A percentile compares a stretch with the other conserved stretches of the same genome.
Conservation (phyloP, 176 grass and related monocot genomes). For the Carex scoparia region DNA sequence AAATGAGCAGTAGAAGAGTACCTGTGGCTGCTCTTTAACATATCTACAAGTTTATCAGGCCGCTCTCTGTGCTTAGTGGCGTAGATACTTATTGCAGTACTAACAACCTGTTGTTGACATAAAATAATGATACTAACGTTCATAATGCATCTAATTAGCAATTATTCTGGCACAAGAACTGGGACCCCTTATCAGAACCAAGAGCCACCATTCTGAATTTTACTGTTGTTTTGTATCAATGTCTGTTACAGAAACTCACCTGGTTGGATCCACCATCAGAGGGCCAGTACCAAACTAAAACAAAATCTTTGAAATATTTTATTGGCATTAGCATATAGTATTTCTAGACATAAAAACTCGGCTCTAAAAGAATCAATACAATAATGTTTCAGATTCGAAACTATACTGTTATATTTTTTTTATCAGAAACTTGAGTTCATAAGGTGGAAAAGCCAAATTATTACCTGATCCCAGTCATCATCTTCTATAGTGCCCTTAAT, state of each 20-base stretch:
- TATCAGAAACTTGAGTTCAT: background rate
- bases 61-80: slow-evolving; percentile 93
- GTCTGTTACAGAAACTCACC: background rate
- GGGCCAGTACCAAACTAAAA: background rate
- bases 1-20: slow-evolving; percentile 20
- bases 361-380: background rate
- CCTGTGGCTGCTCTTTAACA: slow-evolving; percentile 94
- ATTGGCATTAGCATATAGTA: background rate
- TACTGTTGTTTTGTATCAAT: background rate
- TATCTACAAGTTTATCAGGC: slow-evolving; percentile 92
- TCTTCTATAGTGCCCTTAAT: slow-evolving; percentile 92
- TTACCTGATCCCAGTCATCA: slow-evolving; percentile 97
- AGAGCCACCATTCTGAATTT: background rate
- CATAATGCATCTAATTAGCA: background rate
- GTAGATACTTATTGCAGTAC: slow-evolving; percentile 83
- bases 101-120: slow-evolving; percentile 65
- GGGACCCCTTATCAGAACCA: background rate
- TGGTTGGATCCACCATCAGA: background rate
- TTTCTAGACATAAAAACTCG: background rate
- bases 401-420: background rate
- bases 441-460: slow-evolving; percentile 15
- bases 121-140: slow-evolving; percentile 24
- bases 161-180: background rate
- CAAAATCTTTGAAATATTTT: background rate
- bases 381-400: background rate